These are phyloP conservation scores for Paecilomyces fulvus DNA, from an alignment of 2,329 filamentous ascomycete species.

Conservation along the genomic window DNA sequence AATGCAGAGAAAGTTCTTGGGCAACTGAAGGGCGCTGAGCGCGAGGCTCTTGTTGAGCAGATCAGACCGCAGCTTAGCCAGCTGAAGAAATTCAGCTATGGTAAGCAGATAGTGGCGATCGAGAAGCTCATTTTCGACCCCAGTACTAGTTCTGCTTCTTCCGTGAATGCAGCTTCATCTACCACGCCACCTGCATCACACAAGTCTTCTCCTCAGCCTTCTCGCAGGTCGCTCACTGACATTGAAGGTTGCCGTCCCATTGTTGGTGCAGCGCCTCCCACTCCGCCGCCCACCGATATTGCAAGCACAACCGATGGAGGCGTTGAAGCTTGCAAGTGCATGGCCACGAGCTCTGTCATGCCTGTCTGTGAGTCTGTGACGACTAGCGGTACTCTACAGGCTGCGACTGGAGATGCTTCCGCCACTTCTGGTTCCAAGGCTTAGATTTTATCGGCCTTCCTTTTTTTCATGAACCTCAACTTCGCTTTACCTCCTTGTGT, in stretches of 20 bases:
- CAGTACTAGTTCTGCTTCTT: slow-evolving; percentile 15
- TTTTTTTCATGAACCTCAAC: slow-evolving; percentile 19
- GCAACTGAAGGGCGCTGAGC: slow-evolving; percentile 53
- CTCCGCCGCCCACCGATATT: slow-evolving; percentile 58
- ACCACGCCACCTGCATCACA: slow-evolving; percentile 32
- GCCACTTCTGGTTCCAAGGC: slow-evolving; percentile 8
- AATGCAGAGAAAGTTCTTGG: slow-evolving; percentile 69
- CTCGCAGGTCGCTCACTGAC: slow-evolving; percentile 22
- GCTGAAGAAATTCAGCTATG: slow-evolving; percentile 56
- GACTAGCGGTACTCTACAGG: not conserved
- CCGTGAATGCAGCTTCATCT: slow-evolving; percentile 24
- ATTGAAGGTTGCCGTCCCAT: slow-evolving; percentile 37
- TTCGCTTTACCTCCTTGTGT: slow-evolving; percentile 16
- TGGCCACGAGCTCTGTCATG: slow-evolving; percentile 26
- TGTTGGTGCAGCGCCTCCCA: slow-evolving; percentile 52
- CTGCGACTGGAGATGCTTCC: slow-evolving; percentile 17
- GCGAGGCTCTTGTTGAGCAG: slow-evolving; percentile 51
- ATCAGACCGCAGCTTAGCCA: slow-evolving; percentile 54
- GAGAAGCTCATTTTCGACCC: slow-evolving; percentile 46
- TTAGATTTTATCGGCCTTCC: slow-evolving; percentile 11
- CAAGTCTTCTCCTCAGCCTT: slow-evolving; percentile 30
- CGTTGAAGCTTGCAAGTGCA: slow-evolving; percentile 26
- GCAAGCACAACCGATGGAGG: slow-evolving; percentile 51
- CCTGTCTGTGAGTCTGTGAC: slow-evolving; percentile 17
- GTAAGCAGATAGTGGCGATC: slow-evolving; percentile 58